Evolutionary conservation across 2,329 filamentous ascomycete genomes (phyloP).

Genomic region (Cladosporium oxysporum): DNA sequence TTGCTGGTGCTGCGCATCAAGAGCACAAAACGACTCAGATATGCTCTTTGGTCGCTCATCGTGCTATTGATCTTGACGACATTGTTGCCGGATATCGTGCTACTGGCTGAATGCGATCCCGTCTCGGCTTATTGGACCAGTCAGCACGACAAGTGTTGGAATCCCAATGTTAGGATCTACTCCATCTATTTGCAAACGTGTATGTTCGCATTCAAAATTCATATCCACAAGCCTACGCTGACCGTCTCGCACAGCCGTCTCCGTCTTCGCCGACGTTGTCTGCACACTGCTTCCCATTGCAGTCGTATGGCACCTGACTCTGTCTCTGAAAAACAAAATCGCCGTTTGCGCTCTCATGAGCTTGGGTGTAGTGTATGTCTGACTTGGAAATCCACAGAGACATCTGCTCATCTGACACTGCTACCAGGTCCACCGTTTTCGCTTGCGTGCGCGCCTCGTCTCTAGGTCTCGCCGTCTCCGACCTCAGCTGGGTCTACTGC

Average conservation of each 20-base stretch:
- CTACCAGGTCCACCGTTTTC: slow-evolving; percentile 27
- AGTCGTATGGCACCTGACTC: slow-evolving; percentile 31
- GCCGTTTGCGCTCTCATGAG: slow-evolving; percentile 34
- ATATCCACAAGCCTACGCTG: neutral
- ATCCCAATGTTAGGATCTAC: slow-evolving; percentile 32
- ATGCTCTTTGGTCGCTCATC: slow-evolving; percentile 35
- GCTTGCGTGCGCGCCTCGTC: slow-evolving; percentile 32
- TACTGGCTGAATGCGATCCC: slow-evolving; percentile 33
- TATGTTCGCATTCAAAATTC: slow-evolving; percentile 19
- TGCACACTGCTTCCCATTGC: slow-evolving; percentile 32
- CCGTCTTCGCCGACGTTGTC: slow-evolving; percentile 31
- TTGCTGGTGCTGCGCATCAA: slow-evolving; percentile 47
- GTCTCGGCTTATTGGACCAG: slow-evolving; percentile 31
- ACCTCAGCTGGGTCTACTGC: slow-evolving; percentile 30
- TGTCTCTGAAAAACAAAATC: slow-evolving; percentile 29
- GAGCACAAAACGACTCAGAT: slow-evolving; percentile 36
- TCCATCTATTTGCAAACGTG: slow-evolving; percentile 34
- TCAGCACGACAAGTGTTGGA: slow-evolving; percentile 29
- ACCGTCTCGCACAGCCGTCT: slow-evolving; percentile 26
- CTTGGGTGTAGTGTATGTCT: slow-evolving; percentile 25
- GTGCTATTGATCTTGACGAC: slow-evolving; percentile 29
- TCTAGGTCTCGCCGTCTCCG: slow-evolving; percentile 27
- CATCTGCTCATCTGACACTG: neutral
- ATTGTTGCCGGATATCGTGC: slow-evolving; percentile 28
- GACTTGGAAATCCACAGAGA: neutral